Base-by-base conservation (phyloP, 257 asterid species). In the Primulina eburnea region DNA sequence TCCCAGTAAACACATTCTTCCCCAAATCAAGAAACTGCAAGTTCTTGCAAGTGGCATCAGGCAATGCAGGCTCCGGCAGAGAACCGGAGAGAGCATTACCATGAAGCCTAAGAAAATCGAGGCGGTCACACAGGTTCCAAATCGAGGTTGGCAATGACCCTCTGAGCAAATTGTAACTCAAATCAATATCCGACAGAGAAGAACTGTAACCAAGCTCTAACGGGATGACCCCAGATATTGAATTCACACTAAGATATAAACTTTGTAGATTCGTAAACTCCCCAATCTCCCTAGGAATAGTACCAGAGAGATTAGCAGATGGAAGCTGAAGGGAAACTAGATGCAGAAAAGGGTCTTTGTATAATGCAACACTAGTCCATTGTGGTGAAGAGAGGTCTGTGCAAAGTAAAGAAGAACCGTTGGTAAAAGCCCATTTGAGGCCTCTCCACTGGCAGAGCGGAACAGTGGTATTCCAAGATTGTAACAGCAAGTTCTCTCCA, bases 371-470 rank as follows among this genome's bases (percentile, higher is more conserved):
- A 71, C 76, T 84, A 4, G 71, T 68, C 97, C 96, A 91, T 5
- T 85, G 93, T 3, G 97, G 96, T 2, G 99, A 88, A 79, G 99
- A 86, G 6, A 86, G 87, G 77, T 84, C 88, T 40, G 43, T 71
- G 64, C 99, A 94, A 1, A 60, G 73, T 28, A 84, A 76, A 61
- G 77, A 33, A 52, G 96, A 70, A 50, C 89, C 89, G 43, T 91
- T 89, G 5, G 33, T 72, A 76, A 88, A 83, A 6, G 77, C 84
- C 99, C 99, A 94, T 78, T 89, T 91, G 2, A 94, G 82, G 59
- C 98, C 97, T 62, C 93, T 70, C 99, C 99, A 94, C 67, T 90
- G 97, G 37, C 99, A 93, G 68, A 93, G 84, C 0, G 99, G 99
- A 11, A 82, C 75, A 9, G 99, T 79, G 53, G 82, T 68, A 72